These are phyloP conservation scores for Tranzscheliella williamsii DNA, from an alignment of 1,284 basidiomycete genomes.

Conservation along the genomic window DNA sequence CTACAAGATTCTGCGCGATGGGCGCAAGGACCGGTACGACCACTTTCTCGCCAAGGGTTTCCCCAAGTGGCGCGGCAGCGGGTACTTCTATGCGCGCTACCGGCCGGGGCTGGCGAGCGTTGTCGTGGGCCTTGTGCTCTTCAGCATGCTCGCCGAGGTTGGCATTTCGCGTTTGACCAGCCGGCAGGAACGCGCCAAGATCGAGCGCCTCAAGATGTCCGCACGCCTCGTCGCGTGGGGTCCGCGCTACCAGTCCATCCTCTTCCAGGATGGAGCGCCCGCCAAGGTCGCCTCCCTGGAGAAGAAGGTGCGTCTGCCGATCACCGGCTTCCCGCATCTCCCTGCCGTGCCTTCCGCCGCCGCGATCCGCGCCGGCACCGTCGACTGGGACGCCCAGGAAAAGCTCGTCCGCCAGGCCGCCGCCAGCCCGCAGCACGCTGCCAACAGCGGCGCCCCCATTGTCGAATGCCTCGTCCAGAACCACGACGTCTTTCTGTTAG, in stretches of 20 bases:
- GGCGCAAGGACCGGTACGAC: constrained; percentile 56
- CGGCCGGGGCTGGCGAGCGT: constrained; percentile 47
- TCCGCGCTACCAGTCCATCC: constrained; percentile 40
- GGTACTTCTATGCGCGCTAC: constrained; percentile 56
- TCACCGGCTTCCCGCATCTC: constrained; percentile 42
- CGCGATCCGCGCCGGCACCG: constrained; percentile 13
- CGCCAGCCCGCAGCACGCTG: neutral
- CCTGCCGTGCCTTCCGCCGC: constrained; percentile 23
- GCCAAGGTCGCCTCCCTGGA: constrained; percentile 7
- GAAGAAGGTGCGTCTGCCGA: constrained; percentile 54
- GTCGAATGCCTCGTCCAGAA: constrained; percentile 46
- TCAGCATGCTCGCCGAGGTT: constrained; percentile 32
- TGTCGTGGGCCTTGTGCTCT: constrained; percentile 34
- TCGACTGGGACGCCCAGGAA: constrained; percentile 55
- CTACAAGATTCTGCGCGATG: constrained; percentile 57
- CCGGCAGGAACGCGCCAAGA: constrained; percentile 35
- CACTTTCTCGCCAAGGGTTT: constrained; percentile 57
- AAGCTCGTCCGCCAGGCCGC: constrained; percentile 7
- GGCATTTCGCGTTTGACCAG: constrained; percentile 33
- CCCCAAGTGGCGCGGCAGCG: constrained; percentile 55
- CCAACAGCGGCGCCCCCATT: constrained; percentile 10
- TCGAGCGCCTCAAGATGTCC: constrained; percentile 37
- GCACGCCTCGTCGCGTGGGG: constrained; percentile 51
- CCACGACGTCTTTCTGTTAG: constrained; percentile 29
- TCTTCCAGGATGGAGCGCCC: neutral